These are phyloP conservation scores for Bremia lactucae DNA, from an alignment of 352 stramenopile genomes.

Conservation along the genomic window DNA sequence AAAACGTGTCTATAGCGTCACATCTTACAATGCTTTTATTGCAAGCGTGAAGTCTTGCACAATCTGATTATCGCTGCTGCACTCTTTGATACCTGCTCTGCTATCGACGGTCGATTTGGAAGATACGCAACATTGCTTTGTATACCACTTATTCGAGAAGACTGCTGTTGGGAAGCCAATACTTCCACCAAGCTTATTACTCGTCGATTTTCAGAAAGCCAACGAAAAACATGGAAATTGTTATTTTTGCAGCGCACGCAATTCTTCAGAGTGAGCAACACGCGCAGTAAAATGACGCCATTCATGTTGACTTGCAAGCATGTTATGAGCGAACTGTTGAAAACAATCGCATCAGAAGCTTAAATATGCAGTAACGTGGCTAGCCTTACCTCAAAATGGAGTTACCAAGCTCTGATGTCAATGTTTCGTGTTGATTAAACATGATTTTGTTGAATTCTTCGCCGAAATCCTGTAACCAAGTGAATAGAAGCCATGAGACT, in stretches of 20 bases:
- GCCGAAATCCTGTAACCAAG: constrained; percentile 35
- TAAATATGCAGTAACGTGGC: neutral
- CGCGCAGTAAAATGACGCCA: constrained; percentile 25
- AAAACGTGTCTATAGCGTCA: too few relatives aligned
- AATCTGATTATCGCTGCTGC: constrained; percentile 33
- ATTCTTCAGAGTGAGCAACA: constrained; percentile 50
- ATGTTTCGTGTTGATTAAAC: constrained; percentile 18
- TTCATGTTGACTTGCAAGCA: constrained; percentile 17
- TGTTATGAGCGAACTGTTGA: constrained; percentile 13
- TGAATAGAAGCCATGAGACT: too few relatives aligned
- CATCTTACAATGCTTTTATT: too few relatives aligned
- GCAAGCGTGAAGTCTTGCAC: constrained; percentile 2
- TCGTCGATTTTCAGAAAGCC: constrained; percentile 18
- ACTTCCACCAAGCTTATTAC: constrained; percentile 16
- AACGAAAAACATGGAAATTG: constrained; percentile 16
- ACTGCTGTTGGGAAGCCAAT: constrained; percentile 4
- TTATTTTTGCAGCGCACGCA: constrained; percentile 39
- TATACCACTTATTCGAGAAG: constrained; percentile 1
- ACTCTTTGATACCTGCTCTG: constrained; percentile 39
- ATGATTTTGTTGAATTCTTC: constrained; percentile 43
- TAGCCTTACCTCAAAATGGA: constrained; percentile 16
- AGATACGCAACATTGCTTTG: constrained; percentile 1
- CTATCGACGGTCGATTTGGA: constrained; percentile 5
- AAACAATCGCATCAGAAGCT: neutral
- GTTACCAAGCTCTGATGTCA: constrained; percentile 1